Conservation (phyloP, 1,284 basidiomycete species). For the Gomphus bonarii region DNA sequence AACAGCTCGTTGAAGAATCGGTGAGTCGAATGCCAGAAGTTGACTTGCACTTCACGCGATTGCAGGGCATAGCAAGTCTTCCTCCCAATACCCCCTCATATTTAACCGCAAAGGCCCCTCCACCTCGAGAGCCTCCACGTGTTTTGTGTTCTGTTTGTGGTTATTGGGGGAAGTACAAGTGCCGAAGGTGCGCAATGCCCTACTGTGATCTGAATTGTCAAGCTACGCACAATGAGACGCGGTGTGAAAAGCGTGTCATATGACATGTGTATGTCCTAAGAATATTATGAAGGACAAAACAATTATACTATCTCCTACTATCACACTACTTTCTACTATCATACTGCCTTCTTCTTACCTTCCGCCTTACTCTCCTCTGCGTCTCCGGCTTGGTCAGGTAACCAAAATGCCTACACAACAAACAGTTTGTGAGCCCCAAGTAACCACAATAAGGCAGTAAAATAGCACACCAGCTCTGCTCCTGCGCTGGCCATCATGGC, state of each 20-base stretch:
- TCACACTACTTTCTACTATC: too few species aligned
- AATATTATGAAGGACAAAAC: background rate
- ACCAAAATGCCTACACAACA: slow-evolving; percentile 73
- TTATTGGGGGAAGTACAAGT: slow-evolving; percentile 56
- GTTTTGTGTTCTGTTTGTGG: slow-evolving; percentile 58
- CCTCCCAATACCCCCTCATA: slow-evolving; percentile 45
- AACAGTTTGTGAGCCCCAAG: background rate
- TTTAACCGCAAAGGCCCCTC: slow-evolving; percentile 41
- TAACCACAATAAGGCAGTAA: background rate
- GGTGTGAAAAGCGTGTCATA: slow-evolving; percentile 46
- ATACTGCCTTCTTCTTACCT: slow-evolving; percentile 12
- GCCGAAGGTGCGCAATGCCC: slow-evolving; percentile 45
- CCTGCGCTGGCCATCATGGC: slow-evolving; percentile 88
- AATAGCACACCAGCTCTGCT: slow-evolving; percentile 62
- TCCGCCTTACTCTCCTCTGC: slow-evolving; percentile 28
- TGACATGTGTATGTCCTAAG: background rate
- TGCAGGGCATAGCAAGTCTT: slow-evolving; percentile 47
- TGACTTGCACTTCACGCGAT: background rate
- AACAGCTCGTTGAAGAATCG: slow-evolving; percentile 66
- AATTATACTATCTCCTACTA: too few species aligned
- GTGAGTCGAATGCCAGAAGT: slow-evolving; percentile 31
- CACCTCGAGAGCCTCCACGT: slow-evolving; percentile 38
- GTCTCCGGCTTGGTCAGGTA: slow-evolving; percentile 54
- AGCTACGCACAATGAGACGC: slow-evolving; percentile 46
- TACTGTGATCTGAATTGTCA: slow-evolving; percentile 51